These are phyloP conservation scores for Sporisorium exsertum DNA, from an alignment of 1,284 basidiomycete species.

Conservation along the genomic window DNA sequence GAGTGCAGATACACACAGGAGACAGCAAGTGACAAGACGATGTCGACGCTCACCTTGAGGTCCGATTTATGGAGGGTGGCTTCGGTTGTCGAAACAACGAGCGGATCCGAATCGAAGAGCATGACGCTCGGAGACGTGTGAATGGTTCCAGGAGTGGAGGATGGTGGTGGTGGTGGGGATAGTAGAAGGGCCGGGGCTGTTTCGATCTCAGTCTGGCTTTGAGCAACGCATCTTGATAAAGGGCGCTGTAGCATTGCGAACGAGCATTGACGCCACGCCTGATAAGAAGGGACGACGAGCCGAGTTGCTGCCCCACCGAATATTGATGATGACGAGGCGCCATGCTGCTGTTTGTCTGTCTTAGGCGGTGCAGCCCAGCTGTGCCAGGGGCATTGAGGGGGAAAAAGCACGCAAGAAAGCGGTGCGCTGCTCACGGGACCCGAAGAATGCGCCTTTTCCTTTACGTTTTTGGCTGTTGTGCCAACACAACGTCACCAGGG, in stretches of 20 bases:
- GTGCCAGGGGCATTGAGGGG: too few species aligned
- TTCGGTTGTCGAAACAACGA: conserved; percentile 36
- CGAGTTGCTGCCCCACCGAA: too few species aligned
- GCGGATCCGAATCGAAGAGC: conserved; percentile 20
- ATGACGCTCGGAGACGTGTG: background rate
- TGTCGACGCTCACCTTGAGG: conserved; percentile 25
- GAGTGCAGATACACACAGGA: too few species aligned
- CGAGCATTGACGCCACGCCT: background rate
- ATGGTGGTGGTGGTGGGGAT: background rate
- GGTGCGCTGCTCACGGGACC: background rate
- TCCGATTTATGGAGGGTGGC: conserved; percentile 42
- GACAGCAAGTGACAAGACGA: background rate
- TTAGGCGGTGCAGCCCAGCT: too few species aligned
- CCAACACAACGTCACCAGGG: background rate
- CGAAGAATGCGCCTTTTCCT: background rate
- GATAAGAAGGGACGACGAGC: background rate
- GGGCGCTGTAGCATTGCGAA: background rate
- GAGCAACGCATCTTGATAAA: background rate
- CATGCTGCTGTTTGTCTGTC: too few species aligned
- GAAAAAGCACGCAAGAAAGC: background rate
- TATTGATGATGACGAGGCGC: too few species aligned
- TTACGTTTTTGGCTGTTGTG: background rate
- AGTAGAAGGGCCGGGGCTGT: background rate
- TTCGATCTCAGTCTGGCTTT: background rate
- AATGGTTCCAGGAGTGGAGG: background rate